Percentiles rank a stretch among this genome's conserved stretches.
These are phyloP conservation scores for Neonectria punicea DNA, from an alignment of 2,329 filamentous ascomycete species.

Conservation along the genomic window DNA sequence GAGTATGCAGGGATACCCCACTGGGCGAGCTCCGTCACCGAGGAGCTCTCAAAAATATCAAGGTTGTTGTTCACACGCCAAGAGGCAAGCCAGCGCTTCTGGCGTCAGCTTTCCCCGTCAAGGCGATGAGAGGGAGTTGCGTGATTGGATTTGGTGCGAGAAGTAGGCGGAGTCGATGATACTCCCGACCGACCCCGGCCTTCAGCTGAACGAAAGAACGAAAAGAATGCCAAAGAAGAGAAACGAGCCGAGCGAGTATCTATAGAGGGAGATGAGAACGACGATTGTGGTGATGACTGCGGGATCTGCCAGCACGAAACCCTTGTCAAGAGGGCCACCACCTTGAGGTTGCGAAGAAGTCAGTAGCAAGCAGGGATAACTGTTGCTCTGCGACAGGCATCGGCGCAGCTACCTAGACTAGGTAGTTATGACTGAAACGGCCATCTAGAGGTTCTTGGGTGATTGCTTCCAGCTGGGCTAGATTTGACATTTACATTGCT, in stretches of 20 bases:
- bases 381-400: background rate
- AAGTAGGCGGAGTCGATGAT: background rate
- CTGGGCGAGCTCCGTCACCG: background rate
- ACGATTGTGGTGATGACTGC: background rate
- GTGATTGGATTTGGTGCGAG: background rate
- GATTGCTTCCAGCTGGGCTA: background rate
- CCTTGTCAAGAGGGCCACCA: background rate
- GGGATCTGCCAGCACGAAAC: background rate
- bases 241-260: background rate
- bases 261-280: background rate
- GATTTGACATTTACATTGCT: background rate
- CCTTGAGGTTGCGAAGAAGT: background rate
- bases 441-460: background rate
- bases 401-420: background rate
- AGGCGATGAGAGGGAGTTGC: background rate
- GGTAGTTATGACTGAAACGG: background rate
- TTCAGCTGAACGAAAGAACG: slow-evolving; percentile 1
- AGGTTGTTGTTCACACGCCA: background rate
- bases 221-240: background rate
- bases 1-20: background rate
- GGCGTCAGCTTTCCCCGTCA: background rate
- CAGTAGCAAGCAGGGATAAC: background rate
- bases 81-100: background rate
- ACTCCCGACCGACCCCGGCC: background rate
- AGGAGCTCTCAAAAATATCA: background rate